Evolutionary conservation across 2,329 filamentous ascomycete genomes (phyloP).

Genomic region (Penicillium sp.): DNA sequence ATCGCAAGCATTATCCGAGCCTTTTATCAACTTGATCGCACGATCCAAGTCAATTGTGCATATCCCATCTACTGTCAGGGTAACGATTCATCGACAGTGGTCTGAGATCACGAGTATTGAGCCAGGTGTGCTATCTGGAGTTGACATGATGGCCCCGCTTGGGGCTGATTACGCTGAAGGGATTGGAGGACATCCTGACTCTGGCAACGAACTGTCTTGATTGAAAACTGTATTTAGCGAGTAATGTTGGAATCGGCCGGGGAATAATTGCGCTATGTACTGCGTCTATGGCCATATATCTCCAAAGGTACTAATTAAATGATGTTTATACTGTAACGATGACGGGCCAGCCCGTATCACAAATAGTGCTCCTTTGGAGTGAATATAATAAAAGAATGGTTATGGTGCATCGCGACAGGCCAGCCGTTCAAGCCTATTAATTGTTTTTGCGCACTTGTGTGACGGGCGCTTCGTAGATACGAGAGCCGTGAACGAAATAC

Average conservation of each 20-base stretch:
- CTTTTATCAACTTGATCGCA: slow-evolving; percentile 15
- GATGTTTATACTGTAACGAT: slow-evolving; percentile 2
- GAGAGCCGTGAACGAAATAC: slow-evolving; percentile 22
- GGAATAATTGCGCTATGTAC: neutral
- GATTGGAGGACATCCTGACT: slow-evolving; percentile 20
- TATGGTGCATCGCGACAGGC: neutral
- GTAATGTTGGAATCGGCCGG: neutral
- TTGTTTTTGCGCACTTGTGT: slow-evolving; percentile 22
- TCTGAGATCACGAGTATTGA: slow-evolving; percentile 1
- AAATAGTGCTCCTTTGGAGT: neutral
- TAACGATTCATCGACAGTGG: neutral
- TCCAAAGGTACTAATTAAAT: slow-evolving; percentile 5
- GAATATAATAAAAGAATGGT: neutral
- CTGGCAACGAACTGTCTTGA: slow-evolving; percentile 14
- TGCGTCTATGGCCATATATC: neutral
- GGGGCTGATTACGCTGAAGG: slow-evolving; percentile 15
- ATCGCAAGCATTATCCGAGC: slow-evolving; percentile 18
- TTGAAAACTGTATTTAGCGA: neutral
- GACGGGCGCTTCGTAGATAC: slow-evolving; percentile 23
- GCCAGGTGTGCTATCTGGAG: neutral
- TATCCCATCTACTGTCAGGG: neutral
- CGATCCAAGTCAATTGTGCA: neutral
- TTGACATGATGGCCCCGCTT: slow-evolving; percentile 7
- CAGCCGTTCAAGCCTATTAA: neutral
- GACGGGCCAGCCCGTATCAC: slow-evolving; percentile 2